These are phyloP conservation scores for Massariosphaeria phaeospora DNA, from an alignment of 495 filamentous ascomycete genomes.

Conservation along the genomic window DNA sequence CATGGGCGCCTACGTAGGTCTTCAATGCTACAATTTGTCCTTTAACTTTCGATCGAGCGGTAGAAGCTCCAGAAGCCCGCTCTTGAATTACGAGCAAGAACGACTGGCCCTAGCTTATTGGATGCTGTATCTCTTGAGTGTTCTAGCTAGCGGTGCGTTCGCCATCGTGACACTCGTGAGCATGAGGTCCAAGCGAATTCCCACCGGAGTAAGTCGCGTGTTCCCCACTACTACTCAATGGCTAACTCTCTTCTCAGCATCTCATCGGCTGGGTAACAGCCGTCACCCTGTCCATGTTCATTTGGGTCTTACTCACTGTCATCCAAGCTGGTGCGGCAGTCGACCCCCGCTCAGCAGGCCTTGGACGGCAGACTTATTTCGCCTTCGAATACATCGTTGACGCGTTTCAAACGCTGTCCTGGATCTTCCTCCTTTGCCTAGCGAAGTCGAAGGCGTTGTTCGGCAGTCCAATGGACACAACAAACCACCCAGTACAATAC, in stretches of 20 bases:
- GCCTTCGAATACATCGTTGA: slow-evolving; percentile 1
- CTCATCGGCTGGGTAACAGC: neutral
- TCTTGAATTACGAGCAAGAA: neutral
- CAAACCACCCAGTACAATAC: neutral
- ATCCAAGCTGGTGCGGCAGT: neutral
- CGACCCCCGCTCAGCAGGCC: neutral
- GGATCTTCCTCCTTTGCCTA: slow-evolving; percentile 8
- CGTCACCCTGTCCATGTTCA: slow-evolving; percentile 12
- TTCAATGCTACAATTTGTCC: neutral
- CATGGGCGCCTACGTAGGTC: neutral
- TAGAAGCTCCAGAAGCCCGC: neutral
- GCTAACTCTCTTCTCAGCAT: neutral
- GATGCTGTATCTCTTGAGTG: neutral
- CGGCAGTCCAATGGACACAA: neutral
- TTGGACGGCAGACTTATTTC: neutral
- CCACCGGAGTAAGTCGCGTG: slow-evolving; percentile 1
- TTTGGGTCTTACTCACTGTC: slow-evolving; percentile 10
- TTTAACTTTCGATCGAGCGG: neutral
- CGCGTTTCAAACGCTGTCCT: slow-evolving; percentile 6
- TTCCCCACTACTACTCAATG: neutral
- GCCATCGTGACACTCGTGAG: neutral
- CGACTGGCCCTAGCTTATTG: neutral
- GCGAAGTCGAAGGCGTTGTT: neutral
- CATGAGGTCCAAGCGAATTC: neutral
- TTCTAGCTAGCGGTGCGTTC: neutral